These are phyloP conservation scores for Allium cepa DNA, from an alignment of 106 monocot genomes.

Conservation along the genomic window DNA sequence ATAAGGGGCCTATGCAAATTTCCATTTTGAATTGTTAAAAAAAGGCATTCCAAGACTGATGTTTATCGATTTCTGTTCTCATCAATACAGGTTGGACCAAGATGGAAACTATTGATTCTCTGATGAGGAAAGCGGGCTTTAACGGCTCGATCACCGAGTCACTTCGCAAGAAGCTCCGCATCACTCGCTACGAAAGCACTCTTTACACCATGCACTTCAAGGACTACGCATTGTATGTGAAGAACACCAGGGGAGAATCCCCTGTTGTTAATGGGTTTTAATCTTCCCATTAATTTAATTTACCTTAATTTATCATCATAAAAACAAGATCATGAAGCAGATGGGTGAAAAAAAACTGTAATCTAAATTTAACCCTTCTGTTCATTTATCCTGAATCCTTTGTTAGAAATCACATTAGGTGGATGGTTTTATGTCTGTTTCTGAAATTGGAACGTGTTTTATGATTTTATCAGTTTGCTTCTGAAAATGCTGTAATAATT, in stretches of 20 bases:
- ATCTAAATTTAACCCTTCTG: constrained; percentile 15
- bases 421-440: not conserved
- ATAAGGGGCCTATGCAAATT: no score
- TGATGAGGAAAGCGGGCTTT: constrained; percentile 95
- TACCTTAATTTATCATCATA: not conserved
- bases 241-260: constrained; percentile 38
- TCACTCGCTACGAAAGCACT: constrained; percentile 93
- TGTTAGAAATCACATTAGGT: constrained; percentile 5
- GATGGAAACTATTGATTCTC: constrained; percentile 75
- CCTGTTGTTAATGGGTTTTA: constrained; percentile 48
- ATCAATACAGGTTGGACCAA: constrained; percentile 70
- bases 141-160: constrained; percentile 67
- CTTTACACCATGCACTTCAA: constrained; percentile 79
- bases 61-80: not conserved
- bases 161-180: constrained; percentile 42
- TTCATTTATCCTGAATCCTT: constrained; percentile 33
- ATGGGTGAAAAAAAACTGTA: constrained; percentile 23
- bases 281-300: constrained; percentile 31
- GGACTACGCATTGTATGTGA: constrained; percentile 69
- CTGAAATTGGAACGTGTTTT: no score
- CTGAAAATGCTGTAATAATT: no score
- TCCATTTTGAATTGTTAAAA: no score
- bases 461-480: no score
- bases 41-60: no score
- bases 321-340: constrained; percentile 8